Evolutionary conservation across 2,329 filamentous ascomycete genomes (phyloP), one percentile per base, ranked within the genome.

Genomic region (Aaosphaeria pasadenensis): DNA sequence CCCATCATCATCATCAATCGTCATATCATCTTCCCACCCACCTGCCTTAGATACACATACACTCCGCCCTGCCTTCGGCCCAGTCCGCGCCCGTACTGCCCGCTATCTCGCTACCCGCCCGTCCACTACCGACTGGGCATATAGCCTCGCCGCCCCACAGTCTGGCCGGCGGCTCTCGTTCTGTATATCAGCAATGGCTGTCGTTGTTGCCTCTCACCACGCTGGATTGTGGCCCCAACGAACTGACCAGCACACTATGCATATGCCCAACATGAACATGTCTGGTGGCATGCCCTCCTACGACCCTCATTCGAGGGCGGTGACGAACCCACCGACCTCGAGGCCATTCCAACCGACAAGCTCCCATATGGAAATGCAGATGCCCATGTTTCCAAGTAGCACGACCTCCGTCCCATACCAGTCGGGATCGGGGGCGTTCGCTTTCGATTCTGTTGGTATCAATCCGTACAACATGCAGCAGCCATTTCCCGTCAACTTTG

Each of bases 381-480:
- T 71, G 58, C 66, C 67, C 6, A 45, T 71, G n/a, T 71, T 70
- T 50, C 53, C 62, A 4, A 44, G 48, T 30, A 50, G 70, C 45
- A 50, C 63, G 2, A 63, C 56, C 38, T 63, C 67, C 1, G 59
- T 69, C 9, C 60, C 65, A 2, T 72, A 66, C 48, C 69, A 71
- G 43, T 55, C 68, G 9, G 66, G 69, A 45, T 51, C 60, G 4
- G 66, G 69, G 44, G 52, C 60, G 4, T 72, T 64, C 43, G 64
- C 64, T 0, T 70, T 70, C 47, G 67, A 70, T 33, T 46, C 63
- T 7, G 45, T 65, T 11, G 45, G 63, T 5, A 59, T 64, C 17
- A 69, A 68, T 44, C 61, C 66, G 6, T 71, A 70, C 59, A 69
- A 62, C 43, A 59, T 72, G 51, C 67, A 70, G 46, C 67, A 64